Base-by-base conservation (phyloP, 306 rosid species). In the Arachis stenosperma region DNA sequence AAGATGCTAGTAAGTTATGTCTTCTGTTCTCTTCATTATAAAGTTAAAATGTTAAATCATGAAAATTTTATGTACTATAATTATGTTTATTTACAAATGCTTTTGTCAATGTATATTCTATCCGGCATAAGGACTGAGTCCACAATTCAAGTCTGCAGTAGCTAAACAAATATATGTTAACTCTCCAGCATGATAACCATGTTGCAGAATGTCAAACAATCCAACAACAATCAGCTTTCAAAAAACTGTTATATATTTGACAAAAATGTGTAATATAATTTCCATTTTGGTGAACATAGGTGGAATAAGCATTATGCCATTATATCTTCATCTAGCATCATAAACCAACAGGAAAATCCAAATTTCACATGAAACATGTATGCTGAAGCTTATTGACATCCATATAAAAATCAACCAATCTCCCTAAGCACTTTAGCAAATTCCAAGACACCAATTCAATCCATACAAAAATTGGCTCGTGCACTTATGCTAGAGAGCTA, bases 301-400 rank as follows among this genome's bases (percentile, higher is more conserved):
- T 13, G 30, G 5, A 9, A 30, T 12, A 50, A 4, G 15, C 44
- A 6, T 7, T 8, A 12, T 39, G 67, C 5, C 29, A 46, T 42
- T 22, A 29, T 66, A 22, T 30, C 58, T 46, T 22, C 71, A 66
- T 30, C 71, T 48, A 29, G 58, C 47, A 36, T 33, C 33, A n/a
- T 67, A 9, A 8, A 41, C 9, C 14, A 63, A 42, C 7, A 37
- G 13, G 44, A 13, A 47, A 36, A 67, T 30, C 12, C 27, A 6
- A 29, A 42, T 50, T 48, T 7, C 46, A 2, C 30, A 48, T n/a
- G 46, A 67, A 36, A 36, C 51, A 62, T 40, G 64, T 10, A 58
- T 41, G 4, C 39, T 7, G 14, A 43, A 9, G 8, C 52, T 0
- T 17, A 11, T 0, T 51, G 8, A 9, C 37, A 15, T 14, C 27